These are phyloP conservation scores for Mycena alexandri DNA, from an alignment of 768 basidiomycete genomes.

Conservation along the genomic window DNA sequence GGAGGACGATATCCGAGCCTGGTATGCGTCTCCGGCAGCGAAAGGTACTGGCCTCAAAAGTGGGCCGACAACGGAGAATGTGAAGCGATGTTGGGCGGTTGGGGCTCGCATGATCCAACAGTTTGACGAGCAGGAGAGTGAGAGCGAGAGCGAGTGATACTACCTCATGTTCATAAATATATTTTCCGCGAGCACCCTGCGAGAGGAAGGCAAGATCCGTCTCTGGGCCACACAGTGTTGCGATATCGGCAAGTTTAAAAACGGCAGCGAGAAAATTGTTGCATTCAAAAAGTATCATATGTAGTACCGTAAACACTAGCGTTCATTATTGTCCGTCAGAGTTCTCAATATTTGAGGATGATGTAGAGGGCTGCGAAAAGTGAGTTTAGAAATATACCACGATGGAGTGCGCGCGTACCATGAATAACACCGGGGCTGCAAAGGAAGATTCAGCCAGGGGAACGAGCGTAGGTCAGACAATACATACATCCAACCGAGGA, in stretches of 20 bases:
- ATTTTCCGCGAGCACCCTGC: too few relatives aligned
- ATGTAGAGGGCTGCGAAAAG: slow-evolving; percentile 75
- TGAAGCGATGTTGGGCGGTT: slow-evolving; percentile 77
- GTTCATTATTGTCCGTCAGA: too few relatives aligned
- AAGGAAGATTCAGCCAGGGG: slow-evolving; percentile 26
- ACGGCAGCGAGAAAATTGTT: too few relatives aligned
- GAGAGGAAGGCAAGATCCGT: too few relatives aligned
- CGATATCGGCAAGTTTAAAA: too few relatives aligned
- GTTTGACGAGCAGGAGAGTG: slow-evolving; percentile 81
- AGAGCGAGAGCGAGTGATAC: slow-evolving; percentile 35
- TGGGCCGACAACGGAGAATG: slow-evolving; percentile 61
- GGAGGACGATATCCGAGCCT: slow-evolving; percentile 89
- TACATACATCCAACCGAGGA: slow-evolving; percentile 82
- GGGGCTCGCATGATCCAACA: slow-evolving; percentile 84
- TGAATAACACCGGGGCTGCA: slow-evolving; percentile 84
- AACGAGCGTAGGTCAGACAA: neutral
- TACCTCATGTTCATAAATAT: slow-evolving; percentile 1
- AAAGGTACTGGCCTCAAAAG: slow-evolving; percentile 62
- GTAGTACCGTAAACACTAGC: too few relatives aligned
- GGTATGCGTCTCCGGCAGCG: slow-evolving; percentile 75
- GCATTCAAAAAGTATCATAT: too few relatives aligned
- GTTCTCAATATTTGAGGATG: slow-evolving; percentile 76
- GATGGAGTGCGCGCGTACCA: slow-evolving; percentile 49
- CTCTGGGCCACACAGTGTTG: too few relatives aligned
- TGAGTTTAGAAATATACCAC: slow-evolving; percentile 30